These are phyloP conservation scores for Fraxinus greggii DNA, from an alignment of 305 asterid genomes.

Conservation along the genomic window DNA sequence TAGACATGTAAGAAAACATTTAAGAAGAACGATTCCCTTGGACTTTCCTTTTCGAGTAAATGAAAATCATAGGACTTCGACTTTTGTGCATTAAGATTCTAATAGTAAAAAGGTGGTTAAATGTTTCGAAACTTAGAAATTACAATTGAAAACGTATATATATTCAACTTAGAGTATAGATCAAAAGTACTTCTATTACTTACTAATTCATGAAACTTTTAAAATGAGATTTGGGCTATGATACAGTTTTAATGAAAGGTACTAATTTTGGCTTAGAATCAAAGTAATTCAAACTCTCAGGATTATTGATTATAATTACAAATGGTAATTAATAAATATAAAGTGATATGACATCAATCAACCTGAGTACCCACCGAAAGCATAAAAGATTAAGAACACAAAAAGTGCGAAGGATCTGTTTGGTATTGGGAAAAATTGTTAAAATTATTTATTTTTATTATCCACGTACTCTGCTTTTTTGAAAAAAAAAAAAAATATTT, in stretches of 20 bases:
- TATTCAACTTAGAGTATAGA: neutral
- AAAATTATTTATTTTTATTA: neutral
- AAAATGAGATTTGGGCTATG: neutral
- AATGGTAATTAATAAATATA: neutral
- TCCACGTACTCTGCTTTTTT: neutral
- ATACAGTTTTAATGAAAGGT: neutral
- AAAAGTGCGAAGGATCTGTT: neutral
- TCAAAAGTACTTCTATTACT: neutral
- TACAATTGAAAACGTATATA: neutral
- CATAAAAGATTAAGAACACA: neutral
- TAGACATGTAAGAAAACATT: neutral
- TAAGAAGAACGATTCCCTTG: neutral
- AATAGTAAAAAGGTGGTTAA: no score
- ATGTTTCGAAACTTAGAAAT: neutral
- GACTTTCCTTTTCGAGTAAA: no score
- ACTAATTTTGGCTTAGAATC: neutral
- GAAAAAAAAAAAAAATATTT: no score
- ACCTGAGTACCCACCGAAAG: constrained; percentile 5
- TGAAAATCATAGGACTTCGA: neutral
- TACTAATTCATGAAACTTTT: neutral
- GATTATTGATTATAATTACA: neutral
- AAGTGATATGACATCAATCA: neutral
- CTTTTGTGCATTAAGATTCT: neutral
- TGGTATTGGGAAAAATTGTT: neutral
- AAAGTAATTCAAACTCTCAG: neutral